Percentiles rank a stretch among this genome's conserved stretches.
Evolutionary conservation across 208 protist species (phyloP).

Genomic region (Trypanosomatidae sp.): DNA sequence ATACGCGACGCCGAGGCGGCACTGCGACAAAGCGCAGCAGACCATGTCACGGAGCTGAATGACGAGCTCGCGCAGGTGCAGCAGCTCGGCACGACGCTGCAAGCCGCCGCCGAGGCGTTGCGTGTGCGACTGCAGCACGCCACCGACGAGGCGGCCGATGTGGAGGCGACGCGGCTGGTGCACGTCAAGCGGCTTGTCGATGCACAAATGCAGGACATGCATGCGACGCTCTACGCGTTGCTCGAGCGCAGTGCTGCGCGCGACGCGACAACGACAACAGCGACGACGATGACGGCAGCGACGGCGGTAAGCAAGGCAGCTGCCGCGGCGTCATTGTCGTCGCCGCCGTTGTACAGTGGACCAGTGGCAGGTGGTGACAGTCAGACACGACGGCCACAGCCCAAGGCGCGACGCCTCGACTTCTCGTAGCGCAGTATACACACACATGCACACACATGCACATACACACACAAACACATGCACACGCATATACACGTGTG

Average conservation of each 20-base stretch:
- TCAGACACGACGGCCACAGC: no score
- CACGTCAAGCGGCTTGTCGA: slow-evolving; percentile 61
- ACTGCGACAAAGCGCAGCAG: slow-evolving; percentile 55
- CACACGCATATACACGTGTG: no score
- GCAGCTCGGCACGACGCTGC: slow-evolving; percentile 46
- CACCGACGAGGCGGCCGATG: slow-evolving; percentile 24
- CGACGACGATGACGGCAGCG: no score
- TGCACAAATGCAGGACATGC: slow-evolving; percentile 36
- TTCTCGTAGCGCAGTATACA: no score
- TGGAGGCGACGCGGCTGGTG: slow-evolving; percentile 52
- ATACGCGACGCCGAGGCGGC: slow-evolving; percentile 43
- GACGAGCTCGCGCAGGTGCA: slow-evolving; percentile 69
- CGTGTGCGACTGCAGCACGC: slow-evolving; percentile 34
- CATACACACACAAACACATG: no score
- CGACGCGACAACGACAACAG: no score
- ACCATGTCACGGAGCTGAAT: slow-evolving; percentile 63
- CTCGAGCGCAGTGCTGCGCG: not conserved
- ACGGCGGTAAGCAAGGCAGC: no score
- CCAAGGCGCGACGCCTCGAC: no score
- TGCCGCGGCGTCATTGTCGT: no score
- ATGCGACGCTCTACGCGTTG: slow-evolving; percentile 16
- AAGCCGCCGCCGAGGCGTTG: slow-evolving; percentile 45
- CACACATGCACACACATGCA: no score
- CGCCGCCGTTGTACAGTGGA: no score
- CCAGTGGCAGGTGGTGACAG: no score